Percentiles rank a stretch among this genome's conserved stretches.
Conservation (phyloP, 2,329 filamentous ascomycete genomes). For the Sporothrix protearum region DNA sequence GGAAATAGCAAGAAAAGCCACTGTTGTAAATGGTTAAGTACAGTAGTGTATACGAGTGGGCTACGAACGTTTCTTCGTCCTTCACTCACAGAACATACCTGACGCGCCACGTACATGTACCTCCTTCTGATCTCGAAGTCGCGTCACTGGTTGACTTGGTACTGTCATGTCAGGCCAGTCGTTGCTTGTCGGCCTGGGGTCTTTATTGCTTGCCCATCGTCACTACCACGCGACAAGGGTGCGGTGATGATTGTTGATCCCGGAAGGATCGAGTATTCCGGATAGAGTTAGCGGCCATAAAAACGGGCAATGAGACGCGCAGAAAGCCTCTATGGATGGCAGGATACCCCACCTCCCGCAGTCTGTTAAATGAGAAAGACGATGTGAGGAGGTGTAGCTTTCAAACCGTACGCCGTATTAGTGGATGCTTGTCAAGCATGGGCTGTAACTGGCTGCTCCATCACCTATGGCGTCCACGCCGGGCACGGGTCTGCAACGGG, state of each 20-base stretch:
- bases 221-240: slow-evolving; percentile 12
- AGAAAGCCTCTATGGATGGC: slow-evolving; percentile 19
- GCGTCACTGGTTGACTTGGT: background rate
- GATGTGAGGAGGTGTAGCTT: background rate
- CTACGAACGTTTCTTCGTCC: background rate
- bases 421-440: slow-evolving; percentile 5
- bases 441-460: background rate
- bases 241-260: background rate
- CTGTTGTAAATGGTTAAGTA: background rate
- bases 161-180: background rate
- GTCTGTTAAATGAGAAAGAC: slow-evolving; percentile 19
- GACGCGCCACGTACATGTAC: too few relatives aligned
- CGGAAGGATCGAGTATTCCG: slow-evolving; percentile 11
- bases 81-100: background rate
- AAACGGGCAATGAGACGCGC: slow-evolving; percentile 19
- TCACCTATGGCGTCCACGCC: background rate
- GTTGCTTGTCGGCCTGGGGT: background rate
- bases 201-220: background rate
- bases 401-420: background rate
- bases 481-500: slow-evolving; percentile 14
- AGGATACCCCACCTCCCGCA: slow-evolving; percentile 19
- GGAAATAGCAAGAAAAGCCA: background rate
- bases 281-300: slow-evolving; percentile 18
- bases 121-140: background rate
- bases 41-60: background rate